Evolutionary conservation across 345 rosid genomes (phyloP), one percentile per base, ranked within the genome.

Genomic region (Gossypium mustelinum): DNA sequence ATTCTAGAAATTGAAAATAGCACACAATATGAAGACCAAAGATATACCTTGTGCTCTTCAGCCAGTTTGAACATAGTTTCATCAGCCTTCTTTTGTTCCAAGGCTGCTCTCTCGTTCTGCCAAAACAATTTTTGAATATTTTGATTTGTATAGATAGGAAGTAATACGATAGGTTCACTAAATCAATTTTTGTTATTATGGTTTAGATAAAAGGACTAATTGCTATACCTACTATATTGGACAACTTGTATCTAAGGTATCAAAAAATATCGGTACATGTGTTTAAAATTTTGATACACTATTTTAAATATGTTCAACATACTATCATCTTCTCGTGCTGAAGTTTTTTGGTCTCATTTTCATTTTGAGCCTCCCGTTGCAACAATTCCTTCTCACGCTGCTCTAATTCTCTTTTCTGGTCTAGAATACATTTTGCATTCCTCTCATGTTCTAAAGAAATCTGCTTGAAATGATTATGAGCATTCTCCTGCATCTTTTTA

Each of bases 21-120:
- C 22, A 47, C n/a, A 58, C 11, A 48, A 20, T 10, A 64, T 55
- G 57, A 51, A 8, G 50, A 62, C 11, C 27, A n/a, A 13, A 39
- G 45, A 68, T 62, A 47, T 44, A 89, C 98, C 90, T 87, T 87
- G 41, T 94, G 98, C 59, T 78, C 84, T 77, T 89, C 83, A 22
- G 88, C 97, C 83, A 94, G 57, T 77, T 59, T 87, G 68, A 81
- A 69, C 79, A 92, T 27, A 14, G 68, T 83, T 68, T 84, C 87
- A 71, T 90, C 86, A 39, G 84, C 93, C 79, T 87, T 92, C 29
- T 78, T 79, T 79, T 94, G 97, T 88, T 90, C 98, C 87, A 83
- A 43, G 59, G 81, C 82, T 68, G 97, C 97, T 73, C 60, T 86
- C 76, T 83, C 83, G 81, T 86, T 86, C 98, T 94, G 79, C 13